phyloP scores from a whole-genome alignment of 495 filamentous ascomycete genomes.

The Achaetomiella virescens region DNA sequence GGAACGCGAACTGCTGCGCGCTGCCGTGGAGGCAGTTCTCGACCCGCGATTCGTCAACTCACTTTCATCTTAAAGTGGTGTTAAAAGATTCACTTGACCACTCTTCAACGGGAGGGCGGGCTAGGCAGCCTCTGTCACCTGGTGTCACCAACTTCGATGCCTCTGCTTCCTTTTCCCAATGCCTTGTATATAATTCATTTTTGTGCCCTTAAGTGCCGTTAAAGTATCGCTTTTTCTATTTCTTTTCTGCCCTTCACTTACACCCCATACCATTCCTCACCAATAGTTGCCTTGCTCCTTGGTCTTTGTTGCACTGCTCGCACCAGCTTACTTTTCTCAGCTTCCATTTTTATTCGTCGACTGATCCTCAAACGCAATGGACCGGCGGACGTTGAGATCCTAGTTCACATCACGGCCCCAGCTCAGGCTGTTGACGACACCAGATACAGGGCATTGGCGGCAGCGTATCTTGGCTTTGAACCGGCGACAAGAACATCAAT shows the following conservation, averaged over 20 bases:
- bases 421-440: constrained; percentile 55
- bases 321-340: neutral
- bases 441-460: constrained; percentile 55
- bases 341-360: neutral
- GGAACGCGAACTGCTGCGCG: neutral
- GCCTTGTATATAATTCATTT: too few species aligned
- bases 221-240: too few species aligned
- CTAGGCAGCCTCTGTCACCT: neutral
- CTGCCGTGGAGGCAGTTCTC: neutral
- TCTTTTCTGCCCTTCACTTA: too few species aligned
- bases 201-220: too few species aligned
- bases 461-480: constrained; percentile 56
- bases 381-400: constrained; percentile 48
- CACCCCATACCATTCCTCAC: too few species aligned
- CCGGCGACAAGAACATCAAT: constrained; percentile 18
- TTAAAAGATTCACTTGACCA: neutral
- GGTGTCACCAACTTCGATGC: neutral
- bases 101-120: neutral
- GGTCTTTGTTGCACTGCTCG: too few species aligned
- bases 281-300: too few species aligned
- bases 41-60: neutral
- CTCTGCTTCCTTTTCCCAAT: too few species aligned
- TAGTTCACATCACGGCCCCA: constrained; percentile 64
- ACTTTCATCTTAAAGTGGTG: neutral
- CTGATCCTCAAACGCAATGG: constrained; percentile 4